Evolutionary conservation across 176 grass and related monocot genomes (phyloP).

Genomic region (Puya raimondii): DNA sequence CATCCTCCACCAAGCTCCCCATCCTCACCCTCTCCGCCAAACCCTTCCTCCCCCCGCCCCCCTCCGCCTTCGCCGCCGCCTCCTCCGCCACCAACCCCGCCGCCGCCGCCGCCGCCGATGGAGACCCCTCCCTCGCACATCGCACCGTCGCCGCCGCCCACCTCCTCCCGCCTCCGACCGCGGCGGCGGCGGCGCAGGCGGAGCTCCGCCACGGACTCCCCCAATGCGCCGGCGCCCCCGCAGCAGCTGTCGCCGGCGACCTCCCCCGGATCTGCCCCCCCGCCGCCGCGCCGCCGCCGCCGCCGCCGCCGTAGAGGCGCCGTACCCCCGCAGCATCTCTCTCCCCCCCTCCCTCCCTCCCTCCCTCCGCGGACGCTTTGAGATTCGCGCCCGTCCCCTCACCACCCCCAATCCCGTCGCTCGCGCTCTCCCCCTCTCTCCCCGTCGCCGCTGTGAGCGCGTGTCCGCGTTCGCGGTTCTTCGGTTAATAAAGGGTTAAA

Average conservation of each 20-base stretch:
- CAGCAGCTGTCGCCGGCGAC: not conserved
- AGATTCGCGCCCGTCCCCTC: not conserved
- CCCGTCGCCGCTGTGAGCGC: no score
- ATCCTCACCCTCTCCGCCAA: constrained; percentile 64
- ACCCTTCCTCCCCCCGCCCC: constrained; percentile 11
- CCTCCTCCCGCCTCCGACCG: not conserved
- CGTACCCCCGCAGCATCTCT: not conserved
- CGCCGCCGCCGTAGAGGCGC: not conserved
- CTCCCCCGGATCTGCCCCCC: not conserved
- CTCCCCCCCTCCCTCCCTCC: not conserved
- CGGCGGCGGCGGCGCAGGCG: not conserved
- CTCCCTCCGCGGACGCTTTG: not conserved
- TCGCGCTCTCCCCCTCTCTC: no score
- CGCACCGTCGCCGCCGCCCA: not conserved
- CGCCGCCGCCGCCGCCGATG: no score
- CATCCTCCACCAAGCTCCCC: constrained; percentile 78
- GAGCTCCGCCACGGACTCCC: not conserved
- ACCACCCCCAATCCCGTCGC: not conserved
- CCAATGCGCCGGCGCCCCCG: not conserved
- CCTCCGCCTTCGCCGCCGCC: not conserved
- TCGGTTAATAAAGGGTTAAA: no score
- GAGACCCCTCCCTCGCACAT: not conserved
- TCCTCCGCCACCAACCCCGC: not conserved
- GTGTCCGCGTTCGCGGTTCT: no score
- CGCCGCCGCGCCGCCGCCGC: not conserved